Conservation (phyloP, 2,329 filamentous ascomycete species). For the Grosmannia clavigera region DNA sequence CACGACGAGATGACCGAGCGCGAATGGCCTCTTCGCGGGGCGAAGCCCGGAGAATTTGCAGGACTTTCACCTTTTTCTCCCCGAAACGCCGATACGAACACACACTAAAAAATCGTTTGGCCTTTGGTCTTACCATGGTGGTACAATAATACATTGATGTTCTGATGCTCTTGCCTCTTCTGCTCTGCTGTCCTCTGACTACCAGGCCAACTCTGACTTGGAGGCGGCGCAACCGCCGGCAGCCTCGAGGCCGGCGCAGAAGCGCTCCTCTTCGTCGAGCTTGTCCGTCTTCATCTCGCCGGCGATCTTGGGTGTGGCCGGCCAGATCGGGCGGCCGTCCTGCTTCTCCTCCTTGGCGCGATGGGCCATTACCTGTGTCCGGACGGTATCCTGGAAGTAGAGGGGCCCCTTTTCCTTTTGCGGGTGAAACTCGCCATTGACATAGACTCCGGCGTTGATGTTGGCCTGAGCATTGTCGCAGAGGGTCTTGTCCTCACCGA, state of each 20-base stretch:
- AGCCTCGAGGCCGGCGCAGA: constrained; percentile 11
- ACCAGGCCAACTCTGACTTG: neutral
- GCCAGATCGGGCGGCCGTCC: constrained; percentile 19
- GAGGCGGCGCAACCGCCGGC: neutral
- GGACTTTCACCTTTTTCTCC: neutral
- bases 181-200: neutral
- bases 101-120: neutral
- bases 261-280: constrained; percentile 17
- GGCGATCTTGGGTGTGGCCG: constrained; percentile 15
- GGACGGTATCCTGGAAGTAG: constrained; percentile 26
- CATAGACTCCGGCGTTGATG: constrained; percentile 35
- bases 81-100: too few relatives aligned
- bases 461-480: constrained; percentile 37
- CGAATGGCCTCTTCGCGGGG: too few relatives aligned
- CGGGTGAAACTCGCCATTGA: constrained; percentile 39
- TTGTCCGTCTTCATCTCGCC: constrained; percentile 14
- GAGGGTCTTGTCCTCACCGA: constrained; percentile 37
- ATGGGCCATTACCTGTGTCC: constrained; percentile 17
- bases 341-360: constrained; percentile 14
- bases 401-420: constrained; percentile 39
- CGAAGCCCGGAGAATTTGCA: too few relatives aligned
- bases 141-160: neutral
- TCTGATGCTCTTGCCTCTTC: neutral
- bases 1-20: too few relatives aligned
- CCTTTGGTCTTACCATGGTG: neutral